Evolutionary conservation across 1,284 basidiomycete species (phyloP).

Genomic region (Ustilago shanxiensis): DNA sequence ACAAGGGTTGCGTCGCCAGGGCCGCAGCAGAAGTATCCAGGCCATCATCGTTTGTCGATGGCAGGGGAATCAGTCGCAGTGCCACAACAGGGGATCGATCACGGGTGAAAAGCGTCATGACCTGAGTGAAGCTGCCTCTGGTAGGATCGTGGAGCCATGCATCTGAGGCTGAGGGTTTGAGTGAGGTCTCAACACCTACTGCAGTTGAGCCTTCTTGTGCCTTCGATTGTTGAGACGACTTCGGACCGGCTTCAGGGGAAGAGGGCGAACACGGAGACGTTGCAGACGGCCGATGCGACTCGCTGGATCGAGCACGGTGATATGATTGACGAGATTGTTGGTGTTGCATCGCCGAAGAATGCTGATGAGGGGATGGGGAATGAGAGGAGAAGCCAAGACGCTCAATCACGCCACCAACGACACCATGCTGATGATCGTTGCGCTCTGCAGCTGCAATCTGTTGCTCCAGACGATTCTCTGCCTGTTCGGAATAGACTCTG

Average conservation of each 20-base stretch:
- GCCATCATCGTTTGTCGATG: neutral
- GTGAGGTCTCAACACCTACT: neutral
- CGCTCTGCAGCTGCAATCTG: slow-evolving; percentile 51
- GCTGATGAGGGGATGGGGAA: slow-evolving; percentile 15
- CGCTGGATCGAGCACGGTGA: slow-evolving; percentile 30
- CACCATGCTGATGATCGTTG: slow-evolving; percentile 51
- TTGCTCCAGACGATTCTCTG: slow-evolving; percentile 41
- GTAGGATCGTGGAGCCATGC: slow-evolving; percentile 35
- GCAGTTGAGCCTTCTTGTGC: neutral
- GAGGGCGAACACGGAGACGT: neutral
- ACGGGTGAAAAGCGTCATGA: slow-evolving; percentile 31
- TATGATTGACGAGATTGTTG: slow-evolving; percentile 13
- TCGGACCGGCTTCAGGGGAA: neutral
- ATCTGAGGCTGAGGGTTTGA: slow-evolving; percentile 18
- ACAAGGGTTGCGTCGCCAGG: neutral
- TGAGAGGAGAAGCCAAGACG: slow-evolving; percentile 38
- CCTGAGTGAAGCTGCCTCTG: slow-evolving; percentile 27
- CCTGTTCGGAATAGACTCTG: slow-evolving; percentile 21
- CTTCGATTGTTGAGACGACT: neutral
- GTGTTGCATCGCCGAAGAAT: slow-evolving; percentile 8
- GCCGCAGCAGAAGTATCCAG: neutral
- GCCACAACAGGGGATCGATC: slow-evolving; percentile 43
- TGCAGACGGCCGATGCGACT: slow-evolving; percentile 16
- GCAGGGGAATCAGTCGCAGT: slow-evolving; percentile 31
- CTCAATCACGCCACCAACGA: slow-evolving; percentile 48